A percentile compares a stretch with the other conserved stretches of the same genome.
Evolutionary conservation across 805 yeast genomes (phyloP).

Genomic region (Lachancea quebecensis): DNA sequence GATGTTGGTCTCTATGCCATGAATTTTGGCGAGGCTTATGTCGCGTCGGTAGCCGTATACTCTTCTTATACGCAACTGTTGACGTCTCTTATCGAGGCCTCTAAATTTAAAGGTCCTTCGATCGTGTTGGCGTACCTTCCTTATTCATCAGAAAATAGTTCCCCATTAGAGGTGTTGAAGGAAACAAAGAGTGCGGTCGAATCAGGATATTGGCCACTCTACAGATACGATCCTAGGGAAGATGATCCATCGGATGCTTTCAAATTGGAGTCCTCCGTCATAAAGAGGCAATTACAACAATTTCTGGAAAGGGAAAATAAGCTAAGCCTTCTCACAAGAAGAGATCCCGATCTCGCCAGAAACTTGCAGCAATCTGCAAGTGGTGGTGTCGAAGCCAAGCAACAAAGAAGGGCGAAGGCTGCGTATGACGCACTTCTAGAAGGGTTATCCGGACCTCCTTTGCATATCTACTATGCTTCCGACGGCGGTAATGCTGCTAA

Average conservation of each 20-base stretch:
- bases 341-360: conserved; percentile 70
- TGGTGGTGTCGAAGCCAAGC: conserved; percentile 50
- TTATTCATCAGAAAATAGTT: conserved; percentile 52
- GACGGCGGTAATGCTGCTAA: conserved; percentile 87
- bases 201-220: conserved; percentile 94
- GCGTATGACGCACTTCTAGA: conserved; percentile 74
- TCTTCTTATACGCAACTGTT: conserved; percentile 89
- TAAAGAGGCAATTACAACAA: conserved; percentile 65
- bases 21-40: conserved; percentile 85
- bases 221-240: conserved; percentile 68
- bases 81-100: conserved; percentile 87
- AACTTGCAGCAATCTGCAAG: conserved; percentile 60
- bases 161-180: conserved; percentile 67
- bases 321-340: conserved; percentile 64
- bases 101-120: conserved; percentile 82
- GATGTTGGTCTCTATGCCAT: conserved; percentile 92
- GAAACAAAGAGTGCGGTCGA: conserved; percentile 88
- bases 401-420: conserved; percentile 60
- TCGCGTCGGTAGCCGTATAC: conserved; percentile 90
- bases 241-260: conserved; percentile 49
- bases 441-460: conserved; percentile 87
- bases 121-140: conserved; percentile 88
- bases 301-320: conserved; percentile 89
- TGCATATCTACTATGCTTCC: conserved; percentile 79
- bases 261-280: conserved; percentile 76